These are phyloP conservation scores for Jamesozyma jinghongensis DNA, from an alignment of 805 yeast species.

Conservation along the genomic window DNA sequence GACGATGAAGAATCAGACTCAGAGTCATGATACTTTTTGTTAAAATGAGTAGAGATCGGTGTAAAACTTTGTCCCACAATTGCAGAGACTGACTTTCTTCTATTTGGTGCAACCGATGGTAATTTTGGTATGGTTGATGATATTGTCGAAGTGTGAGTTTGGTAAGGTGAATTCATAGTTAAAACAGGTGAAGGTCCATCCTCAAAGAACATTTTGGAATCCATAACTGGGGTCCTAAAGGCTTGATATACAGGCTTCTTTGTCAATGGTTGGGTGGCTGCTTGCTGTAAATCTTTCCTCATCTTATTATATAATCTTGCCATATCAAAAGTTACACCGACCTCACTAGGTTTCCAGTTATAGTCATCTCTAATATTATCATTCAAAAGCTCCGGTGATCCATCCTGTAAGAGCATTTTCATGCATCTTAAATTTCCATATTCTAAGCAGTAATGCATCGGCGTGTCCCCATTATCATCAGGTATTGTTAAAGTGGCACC, in stretches of 20 bases:
- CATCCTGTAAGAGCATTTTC: slow-evolving; percentile 38
- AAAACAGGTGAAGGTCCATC: slow-evolving; percentile 25
- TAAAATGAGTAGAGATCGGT: slow-evolving; percentile 5
- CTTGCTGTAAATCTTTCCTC: slow-evolving; percentile 15
- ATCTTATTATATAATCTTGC: slow-evolving; percentile 34
- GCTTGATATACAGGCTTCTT: slow-evolving; percentile 17
- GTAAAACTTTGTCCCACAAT: slow-evolving; percentile 12
- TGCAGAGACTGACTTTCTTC: slow-evolving; percentile 19
- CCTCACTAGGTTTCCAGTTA: slow-evolving; percentile 61
- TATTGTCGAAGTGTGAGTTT: slow-evolving; percentile 5
- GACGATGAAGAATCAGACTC: not conserved
- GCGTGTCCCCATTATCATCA: slow-evolving; percentile 71
- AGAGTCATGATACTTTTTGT: too few relatives aligned
- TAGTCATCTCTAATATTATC: slow-evolving; percentile 40
- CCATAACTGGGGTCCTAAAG: slow-evolving; percentile 21
- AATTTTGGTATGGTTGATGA: slow-evolving; percentile 12
- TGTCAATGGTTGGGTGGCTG: slow-evolving; percentile 6
- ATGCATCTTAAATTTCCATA: slow-evolving; percentile 54
- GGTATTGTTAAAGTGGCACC: slow-evolving; percentile 70
- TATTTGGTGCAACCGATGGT: slow-evolving; percentile 19
- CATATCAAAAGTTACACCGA: slow-evolving; percentile 45
- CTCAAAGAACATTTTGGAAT: slow-evolving; percentile 21
- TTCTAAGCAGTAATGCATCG: slow-evolving; percentile 75
- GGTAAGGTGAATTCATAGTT: slow-evolving; percentile 18
- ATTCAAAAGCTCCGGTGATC: slow-evolving; percentile 33